A percentile compares a stretch with the other conserved stretches of the same genome.
These are phyloP conservation scores for Moelleriella libera DNA, from an alignment of 2,329 filamentous ascomycete species.

Conservation along the genomic window DNA sequence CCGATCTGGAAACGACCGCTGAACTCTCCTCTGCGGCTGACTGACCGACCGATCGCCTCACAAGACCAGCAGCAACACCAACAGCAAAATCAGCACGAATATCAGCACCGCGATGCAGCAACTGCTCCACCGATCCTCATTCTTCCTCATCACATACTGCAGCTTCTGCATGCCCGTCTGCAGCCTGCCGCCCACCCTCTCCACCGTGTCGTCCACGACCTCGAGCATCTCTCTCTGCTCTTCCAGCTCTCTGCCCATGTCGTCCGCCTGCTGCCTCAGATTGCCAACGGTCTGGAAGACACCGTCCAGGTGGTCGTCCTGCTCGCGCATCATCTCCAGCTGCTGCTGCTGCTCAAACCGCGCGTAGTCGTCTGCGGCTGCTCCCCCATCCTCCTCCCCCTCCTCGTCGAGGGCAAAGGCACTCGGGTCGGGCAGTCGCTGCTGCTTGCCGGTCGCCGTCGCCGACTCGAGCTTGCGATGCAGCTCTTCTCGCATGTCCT, in stretches of 20 bases:
- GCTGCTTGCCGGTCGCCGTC: slow-evolving; percentile 17
- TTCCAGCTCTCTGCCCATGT: slow-evolving; percentile 92
- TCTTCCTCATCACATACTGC: slow-evolving; percentile 68
- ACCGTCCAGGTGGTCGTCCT: slow-evolving; percentile 83
- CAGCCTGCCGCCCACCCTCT: slow-evolving; percentile 75
- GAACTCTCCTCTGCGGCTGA: no score
- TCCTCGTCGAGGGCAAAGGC: slow-evolving; percentile 38
- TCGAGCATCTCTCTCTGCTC: slow-evolving; percentile 86
- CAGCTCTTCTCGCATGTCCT: slow-evolving; percentile 78
- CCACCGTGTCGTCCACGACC: slow-evolving; percentile 69
- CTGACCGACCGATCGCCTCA: slow-evolving; percentile 14
- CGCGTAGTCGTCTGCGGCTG: slow-evolving; percentile 49
- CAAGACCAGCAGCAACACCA: slow-evolving; percentile 61
- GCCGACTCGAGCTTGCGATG: slow-evolving; percentile 35
- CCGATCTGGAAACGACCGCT: no score
- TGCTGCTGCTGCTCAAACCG: slow-evolving; percentile 88
- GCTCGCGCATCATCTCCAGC: slow-evolving; percentile 80
- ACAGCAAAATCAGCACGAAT: slow-evolving; percentile 70
- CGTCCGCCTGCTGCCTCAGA: slow-evolving; percentile 75
- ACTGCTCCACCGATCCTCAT: slow-evolving; percentile 78
- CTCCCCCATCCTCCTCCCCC: slow-evolving; percentile 5
- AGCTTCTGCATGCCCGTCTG: slow-evolving; percentile 80
- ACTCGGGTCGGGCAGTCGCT: slow-evolving; percentile 40
- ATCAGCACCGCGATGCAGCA: slow-evolving; percentile 88
- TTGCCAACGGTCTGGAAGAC: slow-evolving; percentile 91